These are phyloP conservation scores for Penicillium longicatenatum DNA, from an alignment of 495 filamentous ascomycete species.

Conservation along the genomic window DNA sequence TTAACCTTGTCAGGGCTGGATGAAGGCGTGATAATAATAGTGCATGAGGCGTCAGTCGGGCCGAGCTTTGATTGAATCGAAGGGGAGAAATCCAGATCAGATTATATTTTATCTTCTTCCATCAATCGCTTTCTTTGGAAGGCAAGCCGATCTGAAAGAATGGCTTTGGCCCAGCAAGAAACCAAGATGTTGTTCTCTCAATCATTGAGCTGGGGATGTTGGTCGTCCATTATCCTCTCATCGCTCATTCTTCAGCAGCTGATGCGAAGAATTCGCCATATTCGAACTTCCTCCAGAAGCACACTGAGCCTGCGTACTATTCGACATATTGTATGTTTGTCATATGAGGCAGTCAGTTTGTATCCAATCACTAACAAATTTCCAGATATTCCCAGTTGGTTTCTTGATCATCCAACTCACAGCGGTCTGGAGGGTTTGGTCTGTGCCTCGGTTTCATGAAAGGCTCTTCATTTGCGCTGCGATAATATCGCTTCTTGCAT, in stretches of 20 bases:
- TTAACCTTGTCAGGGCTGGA: too few relatives aligned
- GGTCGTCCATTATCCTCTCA: background rate
- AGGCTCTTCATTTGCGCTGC: background rate
- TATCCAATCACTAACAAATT: background rate
- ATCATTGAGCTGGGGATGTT: background rate
- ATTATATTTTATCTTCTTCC: too few relatives aligned
- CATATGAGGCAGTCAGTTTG: background rate
- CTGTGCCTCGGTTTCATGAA: background rate
- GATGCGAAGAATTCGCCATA: background rate
- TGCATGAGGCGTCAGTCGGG: too few relatives aligned
- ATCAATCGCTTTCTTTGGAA: too few relatives aligned
- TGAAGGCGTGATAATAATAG: too few relatives aligned
- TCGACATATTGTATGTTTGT: background rate
- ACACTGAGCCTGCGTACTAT: background rate
- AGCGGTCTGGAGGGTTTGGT: background rate
- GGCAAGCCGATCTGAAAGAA: too few relatives aligned
- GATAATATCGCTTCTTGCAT: background rate
- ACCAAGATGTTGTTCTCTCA: background rate
- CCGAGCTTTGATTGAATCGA: too few relatives aligned
- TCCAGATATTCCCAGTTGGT: background rate
- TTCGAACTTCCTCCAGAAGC: background rate
- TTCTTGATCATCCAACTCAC: background rate
- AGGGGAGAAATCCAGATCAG: too few relatives aligned
- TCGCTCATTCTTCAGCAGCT: background rate
- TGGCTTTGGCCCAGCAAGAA: background rate